Evolutionary conservation across 768 basidiomycete species (phyloP).

Genomic region (Tulasnella sp.): DNA sequence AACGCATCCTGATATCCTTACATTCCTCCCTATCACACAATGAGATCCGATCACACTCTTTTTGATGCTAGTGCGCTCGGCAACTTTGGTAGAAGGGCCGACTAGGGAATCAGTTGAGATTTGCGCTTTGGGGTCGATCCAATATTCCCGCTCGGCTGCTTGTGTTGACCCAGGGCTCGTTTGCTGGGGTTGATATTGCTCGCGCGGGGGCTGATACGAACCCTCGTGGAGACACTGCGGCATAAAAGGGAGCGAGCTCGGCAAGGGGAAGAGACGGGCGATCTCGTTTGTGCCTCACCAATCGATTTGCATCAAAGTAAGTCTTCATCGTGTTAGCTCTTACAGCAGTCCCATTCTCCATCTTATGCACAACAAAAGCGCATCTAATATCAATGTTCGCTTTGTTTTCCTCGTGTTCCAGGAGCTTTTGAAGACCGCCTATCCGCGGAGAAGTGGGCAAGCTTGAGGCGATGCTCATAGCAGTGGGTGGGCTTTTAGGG

Average conservation of each 20-base stretch:
- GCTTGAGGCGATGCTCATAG: constrained; percentile 5
- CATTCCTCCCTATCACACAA: constrained; percentile 81
- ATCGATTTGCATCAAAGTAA: constrained; percentile 80
- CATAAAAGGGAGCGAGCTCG: background rate
- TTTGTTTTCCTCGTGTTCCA: background rate
- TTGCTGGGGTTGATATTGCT: constrained; percentile 18
- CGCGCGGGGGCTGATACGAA: constrained; percentile 6
- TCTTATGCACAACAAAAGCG: constrained; percentile 51
- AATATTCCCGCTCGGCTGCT: constrained; percentile 58
- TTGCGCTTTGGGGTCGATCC: constrained; percentile 80
- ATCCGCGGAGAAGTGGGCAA: constrained; percentile 3
- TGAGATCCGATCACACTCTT: constrained; percentile 79
- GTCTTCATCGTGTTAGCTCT: constrained; percentile 76
- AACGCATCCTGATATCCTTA: constrained; percentile 77
- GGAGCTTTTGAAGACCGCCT: background rate
- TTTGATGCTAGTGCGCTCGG: constrained; percentile 80
- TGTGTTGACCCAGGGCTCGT: constrained; percentile 53
- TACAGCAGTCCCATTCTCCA: constrained; percentile 59
- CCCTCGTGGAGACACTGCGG: constrained; percentile 25
- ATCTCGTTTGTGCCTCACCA: constrained; percentile 52
- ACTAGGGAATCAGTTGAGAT: constrained; percentile 82
- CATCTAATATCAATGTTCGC: constrained; percentile 23
- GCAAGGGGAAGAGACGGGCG: background rate
- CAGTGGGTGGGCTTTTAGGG: constrained; percentile 22
- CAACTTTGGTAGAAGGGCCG: constrained; percentile 79